A percentile compares a stretch with the other conserved stretches of the same genome.
Conservation (phyloP, 1,284 basidiomycete species). For the Anthracocystis setariae region DNA sequence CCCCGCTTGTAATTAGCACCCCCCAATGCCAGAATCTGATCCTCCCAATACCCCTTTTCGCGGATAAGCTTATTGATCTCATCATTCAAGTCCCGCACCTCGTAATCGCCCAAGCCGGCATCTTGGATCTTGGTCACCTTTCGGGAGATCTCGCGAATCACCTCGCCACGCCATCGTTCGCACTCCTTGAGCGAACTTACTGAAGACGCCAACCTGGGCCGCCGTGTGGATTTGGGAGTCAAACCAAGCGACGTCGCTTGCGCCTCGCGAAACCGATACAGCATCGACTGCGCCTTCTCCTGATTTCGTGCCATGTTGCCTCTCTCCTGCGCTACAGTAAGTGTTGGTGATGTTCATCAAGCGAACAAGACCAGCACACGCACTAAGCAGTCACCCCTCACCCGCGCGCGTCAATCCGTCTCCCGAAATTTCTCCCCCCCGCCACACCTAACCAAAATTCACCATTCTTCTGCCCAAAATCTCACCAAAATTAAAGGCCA, state of each 20-base stretch:
- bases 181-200: conserved; percentile 92
- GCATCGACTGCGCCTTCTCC: conserved; percentile 77
- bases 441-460: too few species aligned
- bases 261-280: conserved; percentile 96
- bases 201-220: conserved; percentile 87
- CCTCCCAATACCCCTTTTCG: conserved; percentile 97
- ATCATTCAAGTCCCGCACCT: conserved; percentile 94
- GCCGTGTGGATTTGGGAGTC: conserved; percentile 74
- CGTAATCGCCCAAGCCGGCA: conserved; percentile 90
- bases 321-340: too few species aligned
- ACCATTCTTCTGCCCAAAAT: too few species aligned
- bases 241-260: conserved; percentile 95
- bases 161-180: conserved; percentile 94
- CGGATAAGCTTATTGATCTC: conserved; percentile 96
- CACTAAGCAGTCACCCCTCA: too few species aligned
- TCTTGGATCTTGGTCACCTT: conserved; percentile 99
- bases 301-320: conserved; percentile 66
- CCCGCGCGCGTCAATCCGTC: too few species aligned
- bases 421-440: too few species aligned
- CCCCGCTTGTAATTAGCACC: conserved; percentile 95
- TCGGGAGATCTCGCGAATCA: conserved; percentile 89
- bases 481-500: too few species aligned
- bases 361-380: too few species aligned
- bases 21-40: conserved; percentile 91
- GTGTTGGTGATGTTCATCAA: too few species aligned